These are phyloP conservation scores for Erysimum pusillum DNA, from an alignment of 441 rosid genomes.

Conservation along the genomic window DNA sequence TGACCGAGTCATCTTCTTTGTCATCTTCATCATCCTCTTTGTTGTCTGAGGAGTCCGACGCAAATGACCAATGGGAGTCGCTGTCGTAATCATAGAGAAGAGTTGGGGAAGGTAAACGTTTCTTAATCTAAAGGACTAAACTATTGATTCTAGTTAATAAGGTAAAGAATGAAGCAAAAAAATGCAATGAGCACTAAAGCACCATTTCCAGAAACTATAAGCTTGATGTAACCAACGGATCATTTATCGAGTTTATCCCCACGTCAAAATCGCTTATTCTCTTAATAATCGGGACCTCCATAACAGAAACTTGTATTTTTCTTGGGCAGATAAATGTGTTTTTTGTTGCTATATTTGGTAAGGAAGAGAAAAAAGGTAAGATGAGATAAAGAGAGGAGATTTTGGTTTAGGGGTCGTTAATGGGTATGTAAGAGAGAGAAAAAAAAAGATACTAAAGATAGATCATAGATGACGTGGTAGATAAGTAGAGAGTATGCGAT, in stretches of 20 bases:
- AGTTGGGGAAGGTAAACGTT: constrained; percentile 40
- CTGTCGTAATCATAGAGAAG: constrained; percentile 47
- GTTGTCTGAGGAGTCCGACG: constrained; percentile 49
- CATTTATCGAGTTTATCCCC: constrained; percentile 52
- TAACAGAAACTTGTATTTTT: constrained; percentile 11
- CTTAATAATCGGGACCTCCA: constrained; percentile 71
- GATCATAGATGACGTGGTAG: constrained; percentile 56
- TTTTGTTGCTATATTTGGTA: background rate
- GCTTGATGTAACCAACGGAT: constrained; percentile 57
- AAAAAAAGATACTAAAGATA: background rate
- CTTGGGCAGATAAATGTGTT: background rate
- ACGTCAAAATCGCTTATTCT: constrained; percentile 67
- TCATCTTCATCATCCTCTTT: constrained; percentile 42
- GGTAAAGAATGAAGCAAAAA: constrained; percentile 65
- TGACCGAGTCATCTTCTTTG: constrained; percentile 43
- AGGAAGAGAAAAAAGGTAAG: background rate
- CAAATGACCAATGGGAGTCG: constrained; percentile 55
- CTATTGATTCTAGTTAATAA: constrained; percentile 55
- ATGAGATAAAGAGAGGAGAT: constrained; percentile 34
- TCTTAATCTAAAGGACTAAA: constrained; percentile 53
- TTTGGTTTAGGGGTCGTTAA: background rate
- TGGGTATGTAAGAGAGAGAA: background rate
- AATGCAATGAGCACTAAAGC: constrained; percentile 62
- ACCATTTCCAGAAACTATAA: constrained; percentile 66
- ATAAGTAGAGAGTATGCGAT: constrained; percentile 32